A percentile compares a stretch with the other conserved stretches of the same genome.
phyloP scores from a whole-genome alignment of 2,329 filamentous ascomycete genomes.

The Botryotinia narcissicola region DNA sequence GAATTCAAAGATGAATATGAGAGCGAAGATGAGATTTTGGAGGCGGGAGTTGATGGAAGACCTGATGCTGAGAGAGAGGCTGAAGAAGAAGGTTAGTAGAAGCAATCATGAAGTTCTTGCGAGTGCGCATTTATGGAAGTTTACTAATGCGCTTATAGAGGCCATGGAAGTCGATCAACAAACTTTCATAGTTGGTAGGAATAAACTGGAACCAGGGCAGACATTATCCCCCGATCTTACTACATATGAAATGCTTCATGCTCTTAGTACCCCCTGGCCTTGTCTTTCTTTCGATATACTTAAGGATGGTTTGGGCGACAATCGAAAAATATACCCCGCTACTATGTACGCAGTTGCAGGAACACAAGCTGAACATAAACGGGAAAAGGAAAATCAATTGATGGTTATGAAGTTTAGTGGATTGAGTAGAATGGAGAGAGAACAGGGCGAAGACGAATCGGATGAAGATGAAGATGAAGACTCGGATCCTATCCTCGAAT shows the following conservation, averaged over 20 bases:
- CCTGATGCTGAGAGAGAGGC: conserved; percentile 91
- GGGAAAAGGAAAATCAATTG: conserved; percentile 83
- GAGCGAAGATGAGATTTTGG: conserved; percentile 87
- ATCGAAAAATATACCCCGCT: conserved; percentile 88
- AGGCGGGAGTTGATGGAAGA: conserved; percentile 89
- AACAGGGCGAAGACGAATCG: conserved; percentile 62
- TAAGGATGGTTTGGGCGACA: conserved; percentile 79
- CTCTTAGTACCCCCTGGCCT: conserved; percentile 90
- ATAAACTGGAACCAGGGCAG: conserved; percentile 87
- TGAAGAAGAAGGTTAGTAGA: conserved; percentile 68
- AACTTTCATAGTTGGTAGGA: conserved; percentile 93
- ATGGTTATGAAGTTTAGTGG: conserved; percentile 97
- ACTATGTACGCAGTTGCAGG: conserved; percentile 94
- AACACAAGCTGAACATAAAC: conserved; percentile 78
- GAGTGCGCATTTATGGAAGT: conserved; percentile 10
- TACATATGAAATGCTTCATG: conserved; percentile 98
- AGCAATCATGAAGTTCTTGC: neutral
- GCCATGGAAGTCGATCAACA: conserved; percentile 93
- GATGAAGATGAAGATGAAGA: conserved; percentile 70
- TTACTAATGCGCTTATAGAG: conserved; percentile 44
- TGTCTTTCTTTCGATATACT: conserved; percentile 95
- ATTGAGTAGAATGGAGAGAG: conserved; percentile 79
- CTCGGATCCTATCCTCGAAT: conserved; percentile 89
- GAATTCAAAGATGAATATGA: conserved; percentile 93
- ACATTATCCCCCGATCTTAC: conserved; percentile 85